These are phyloP conservation scores for Saccharomyces eubayanus DNA, from an alignment of 805 yeast species.

Conservation along the genomic window DNA sequence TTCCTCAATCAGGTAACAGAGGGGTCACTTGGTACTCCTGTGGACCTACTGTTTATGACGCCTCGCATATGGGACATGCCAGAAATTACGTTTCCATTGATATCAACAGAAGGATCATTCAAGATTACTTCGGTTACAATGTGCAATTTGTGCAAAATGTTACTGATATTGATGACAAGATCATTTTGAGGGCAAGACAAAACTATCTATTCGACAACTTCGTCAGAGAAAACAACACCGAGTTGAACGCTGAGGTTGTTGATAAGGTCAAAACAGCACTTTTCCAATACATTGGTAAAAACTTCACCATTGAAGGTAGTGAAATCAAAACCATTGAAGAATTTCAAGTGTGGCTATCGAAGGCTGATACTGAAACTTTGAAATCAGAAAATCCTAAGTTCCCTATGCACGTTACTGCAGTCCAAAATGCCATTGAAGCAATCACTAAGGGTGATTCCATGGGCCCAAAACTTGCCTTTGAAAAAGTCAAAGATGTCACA, in stretches of 20 bases:
- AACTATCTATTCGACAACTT: slow-evolving; percentile 66
- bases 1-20: slow-evolving; percentile 51
- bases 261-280: slow-evolving; percentile 39
- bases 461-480: slow-evolving; percentile 36
- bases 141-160: slow-evolving; percentile 89
- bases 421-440: slow-evolving; percentile 39
- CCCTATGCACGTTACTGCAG: slow-evolving; percentile 75
- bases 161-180: slow-evolving; percentile 97
- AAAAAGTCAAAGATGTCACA: slow-evolving; percentile 59
- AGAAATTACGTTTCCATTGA: slow-evolving; percentile 93
- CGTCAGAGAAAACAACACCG: slow-evolving; percentile 25
- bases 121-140: slow-evolving; percentile 86
- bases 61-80: slow-evolving; percentile 98
- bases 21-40: slow-evolving; percentile 91
- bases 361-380: slow-evolving; percentile 43
- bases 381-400: slow-evolving; percentile 66
- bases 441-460: slow-evolving; percentile 15
- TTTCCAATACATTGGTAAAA: slow-evolving; percentile 41
- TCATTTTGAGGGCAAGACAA: slow-evolving; percentile 90
- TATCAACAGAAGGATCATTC: slow-evolving; percentile 80
- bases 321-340: slow-evolving; percentile 25
- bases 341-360: slow-evolving; percentile 44
- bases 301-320: slow-evolving; percentile 38
- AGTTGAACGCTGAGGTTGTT: slow-evolving; percentile 29
- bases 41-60: slow-evolving; percentile 97